These are phyloP conservation scores for Barnettozyma populi DNA, from an alignment of 805 yeast genomes.

Conservation along the genomic window DNA sequence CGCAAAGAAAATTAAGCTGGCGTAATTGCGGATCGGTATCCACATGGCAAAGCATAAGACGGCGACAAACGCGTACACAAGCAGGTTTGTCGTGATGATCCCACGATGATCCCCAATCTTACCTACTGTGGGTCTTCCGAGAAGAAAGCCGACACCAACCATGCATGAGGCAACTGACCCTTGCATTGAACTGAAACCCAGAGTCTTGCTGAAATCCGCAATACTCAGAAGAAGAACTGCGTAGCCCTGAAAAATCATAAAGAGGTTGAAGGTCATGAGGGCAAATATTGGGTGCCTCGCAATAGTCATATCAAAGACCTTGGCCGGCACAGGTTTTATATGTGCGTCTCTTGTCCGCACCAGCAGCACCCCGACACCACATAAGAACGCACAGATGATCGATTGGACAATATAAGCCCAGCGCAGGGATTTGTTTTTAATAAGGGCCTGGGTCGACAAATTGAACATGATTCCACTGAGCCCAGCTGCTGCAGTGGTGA, in stretches of 20 bases:
- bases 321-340: conserved; percentile 30
- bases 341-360: conserved; percentile 34
- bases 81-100: conserved; percentile 39
- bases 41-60: conserved; percentile 45
- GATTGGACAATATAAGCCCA: conserved; percentile 35
- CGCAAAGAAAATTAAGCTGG: conserved; percentile 49
- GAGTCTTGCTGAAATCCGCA: conserved; percentile 52
- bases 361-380: conserved; percentile 29
- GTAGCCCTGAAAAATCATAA: conserved; percentile 53
- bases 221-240: conserved; percentile 53
- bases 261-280: conserved; percentile 35
- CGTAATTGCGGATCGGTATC: conserved; percentile 53
- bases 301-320: conserved; percentile 37
- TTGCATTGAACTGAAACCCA: conserved; percentile 50
- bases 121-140: conserved; percentile 56
- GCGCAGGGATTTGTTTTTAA: conserved; percentile 25
- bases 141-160: conserved; percentile 50
- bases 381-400: conserved; percentile 32
- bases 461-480: conserved; percentile 40
- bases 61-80: conserved; percentile 34
- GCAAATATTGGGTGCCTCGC: conserved; percentile 37
- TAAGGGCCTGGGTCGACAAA: conserved; percentile 31
- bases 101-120: conserved; percentile 46
- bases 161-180: conserved; percentile 57
- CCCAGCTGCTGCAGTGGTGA: conserved; percentile 37